Evolutionary conservation across 257 asterid species (phyloP).

Genomic region (Coffea eugenioides): DNA sequence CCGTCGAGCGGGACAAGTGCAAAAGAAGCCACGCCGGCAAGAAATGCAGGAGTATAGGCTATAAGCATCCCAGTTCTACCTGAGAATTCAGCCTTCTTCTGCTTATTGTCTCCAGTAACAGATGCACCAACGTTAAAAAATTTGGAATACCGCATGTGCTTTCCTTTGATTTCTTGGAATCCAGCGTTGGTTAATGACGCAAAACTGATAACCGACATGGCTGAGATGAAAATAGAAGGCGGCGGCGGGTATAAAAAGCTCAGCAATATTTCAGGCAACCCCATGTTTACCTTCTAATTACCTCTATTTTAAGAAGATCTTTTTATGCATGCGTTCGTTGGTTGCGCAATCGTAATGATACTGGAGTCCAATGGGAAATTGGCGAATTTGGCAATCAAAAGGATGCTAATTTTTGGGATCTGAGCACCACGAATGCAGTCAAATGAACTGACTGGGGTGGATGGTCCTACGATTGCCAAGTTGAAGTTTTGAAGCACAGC

Average conservation of each 20-base stretch:
- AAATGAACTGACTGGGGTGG: no score
- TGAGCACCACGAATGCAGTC: no score
- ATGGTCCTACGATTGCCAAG: no score
- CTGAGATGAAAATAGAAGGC: slow-evolving; percentile 30
- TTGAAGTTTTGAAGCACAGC: neutral
- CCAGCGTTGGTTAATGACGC: slow-evolving; percentile 28
- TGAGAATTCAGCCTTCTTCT: slow-evolving; percentile 24
- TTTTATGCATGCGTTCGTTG: no score
- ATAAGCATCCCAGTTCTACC: slow-evolving; percentile 64
- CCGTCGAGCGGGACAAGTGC: slow-evolving; percentile 34
- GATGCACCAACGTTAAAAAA: slow-evolving; percentile 43
- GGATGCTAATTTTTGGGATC: no score
- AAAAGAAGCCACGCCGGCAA: slow-evolving; percentile 57
- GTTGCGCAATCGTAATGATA: neutral
- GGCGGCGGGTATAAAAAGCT: slow-evolving; percentile 37
- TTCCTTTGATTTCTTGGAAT: slow-evolving; percentile 51
- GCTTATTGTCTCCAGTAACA: neutral
- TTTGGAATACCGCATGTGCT: slow-evolving; percentile 70
- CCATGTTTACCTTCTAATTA: slow-evolving; percentile 6
- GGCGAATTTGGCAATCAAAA: no score
- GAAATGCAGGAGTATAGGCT: slow-evolving; percentile 58
- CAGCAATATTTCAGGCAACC: slow-evolving; percentile 16
- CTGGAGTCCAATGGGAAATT: no score
- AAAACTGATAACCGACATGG: slow-evolving; percentile 28
- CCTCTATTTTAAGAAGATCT: neutral